Percentiles rank a stretch among this genome's conserved stretches.
Conservation (phyloP, 1,139 yeast species). For the Williopsis jadinii region DNA sequence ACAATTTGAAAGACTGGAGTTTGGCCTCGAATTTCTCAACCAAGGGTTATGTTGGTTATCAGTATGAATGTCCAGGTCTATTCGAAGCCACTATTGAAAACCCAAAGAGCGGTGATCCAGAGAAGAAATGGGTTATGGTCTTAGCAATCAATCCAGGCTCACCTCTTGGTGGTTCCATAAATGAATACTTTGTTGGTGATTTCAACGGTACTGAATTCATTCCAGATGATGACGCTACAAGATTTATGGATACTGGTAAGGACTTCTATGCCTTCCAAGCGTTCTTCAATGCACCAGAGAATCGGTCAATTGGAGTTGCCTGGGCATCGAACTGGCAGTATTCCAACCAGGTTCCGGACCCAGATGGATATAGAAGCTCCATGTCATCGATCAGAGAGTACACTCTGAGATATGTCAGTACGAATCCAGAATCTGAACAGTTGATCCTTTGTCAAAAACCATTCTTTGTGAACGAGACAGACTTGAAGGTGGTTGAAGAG, state of each 20-base stretch:
- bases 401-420: slow-evolving; percentile 21
- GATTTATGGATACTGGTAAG: slow-evolving; percentile 29
- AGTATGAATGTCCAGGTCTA: slow-evolving; percentile 34
- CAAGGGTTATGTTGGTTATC: slow-evolving; percentile 29
- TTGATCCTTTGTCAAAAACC: slow-evolving; percentile 23
- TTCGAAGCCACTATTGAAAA: slow-evolving; percentile 24
- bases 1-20: slow-evolving; percentile 27
- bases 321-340: slow-evolving; percentile 38
- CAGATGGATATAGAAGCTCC: slow-evolving; percentile 26
- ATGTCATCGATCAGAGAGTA: slow-evolving; percentile 28
- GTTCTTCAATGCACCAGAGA: slow-evolving; percentile 21
- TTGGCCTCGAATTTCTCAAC: slow-evolving; percentile 24
- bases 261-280: slow-evolving; percentile 32
- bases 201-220: slow-evolving; percentile 30
- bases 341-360: slow-evolving; percentile 26
- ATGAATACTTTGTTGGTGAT: slow-evolving; percentile 33
- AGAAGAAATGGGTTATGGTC: slow-evolving; percentile 28
- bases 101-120: slow-evolving; percentile 3
- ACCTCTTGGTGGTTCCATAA: slow-evolving; percentile 32
- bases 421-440: slow-evolving; percentile 21
- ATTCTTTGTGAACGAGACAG: neutral
- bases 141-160: slow-evolving; percentile 32
- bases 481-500: neutral
- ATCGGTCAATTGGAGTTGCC: slow-evolving; percentile 25
- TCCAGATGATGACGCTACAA: slow-evolving; percentile 24